Base-by-base conservation (phyloP, 2,329 filamentous ascomycete genomes). In the Madurella fahalii region DNA sequence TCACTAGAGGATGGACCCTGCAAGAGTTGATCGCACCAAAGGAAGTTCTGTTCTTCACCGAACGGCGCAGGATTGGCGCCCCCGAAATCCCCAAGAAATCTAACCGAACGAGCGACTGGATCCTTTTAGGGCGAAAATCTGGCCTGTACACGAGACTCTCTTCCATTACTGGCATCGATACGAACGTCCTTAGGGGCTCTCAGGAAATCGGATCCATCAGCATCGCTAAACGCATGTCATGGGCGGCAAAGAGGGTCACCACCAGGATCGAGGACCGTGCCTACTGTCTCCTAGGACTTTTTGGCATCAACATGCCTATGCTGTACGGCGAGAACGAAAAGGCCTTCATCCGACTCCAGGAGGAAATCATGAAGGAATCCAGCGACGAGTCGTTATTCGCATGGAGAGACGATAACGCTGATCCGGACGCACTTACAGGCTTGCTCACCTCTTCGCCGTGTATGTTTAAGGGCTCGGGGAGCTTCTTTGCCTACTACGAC, bases 291-390 rank as follows among this genome's bases (percentile, higher is more conserved):
- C 40, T 54, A 17, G 52, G 52, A 15, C n/a, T 54, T 12, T 54
- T 54, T 40, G 31, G 31, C 1, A 32, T 54, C 5, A 18, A 54
- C 20, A 50, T 54, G 52, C 52, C 52, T 2, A 54, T 54, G 52
- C 46, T 54, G 0, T 54, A 54, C 2, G 52, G 52, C 13, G 52
- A 54, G n/a, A 40, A 45, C 13, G 42, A n/a, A 3, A 57, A 54
- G 16, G 54, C 54, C 1, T 57, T 57, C 25, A 37, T 43, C 11
- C 46, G 54, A 16, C 47, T 57, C 11, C 54, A 57, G 37, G 46
- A 57, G 42, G 47, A 54, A 16, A 57, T 57, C n/a, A 44, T 57
- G 47, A 47, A 42, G 13, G 16, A 39, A 9, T 47, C 47, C 5
- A 39, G 50, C 37, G 53, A 55, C 43, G 18, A 47, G 16, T 50